These are phyloP conservation scores for Starmerella apis DNA, from an alignment of 805 yeast genomes.

Conservation along the genomic window DNA sequence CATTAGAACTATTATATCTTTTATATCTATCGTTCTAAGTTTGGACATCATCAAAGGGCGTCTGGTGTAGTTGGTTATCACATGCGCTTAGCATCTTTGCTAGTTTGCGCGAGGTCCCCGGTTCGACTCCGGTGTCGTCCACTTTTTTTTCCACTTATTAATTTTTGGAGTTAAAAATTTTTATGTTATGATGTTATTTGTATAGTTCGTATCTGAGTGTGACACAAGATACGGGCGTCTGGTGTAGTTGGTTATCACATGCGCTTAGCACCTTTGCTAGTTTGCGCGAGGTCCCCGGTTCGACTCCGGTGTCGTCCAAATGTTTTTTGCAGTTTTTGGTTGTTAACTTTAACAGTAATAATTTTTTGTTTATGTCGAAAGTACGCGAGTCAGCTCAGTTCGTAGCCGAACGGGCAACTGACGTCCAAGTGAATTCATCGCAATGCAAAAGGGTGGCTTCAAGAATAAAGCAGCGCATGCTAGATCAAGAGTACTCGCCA, in stretches of 20 bases:
- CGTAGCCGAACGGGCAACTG: slow-evolving; percentile 21
- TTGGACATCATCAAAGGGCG: slow-evolving; percentile 15
- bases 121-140: slow-evolving; percentile 26
- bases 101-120: slow-evolving; percentile 24
- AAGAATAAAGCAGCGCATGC: slow-evolving; percentile 28
- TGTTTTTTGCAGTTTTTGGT: not conserved
- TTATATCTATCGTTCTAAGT: no score
- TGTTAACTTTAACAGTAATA: not conserved
- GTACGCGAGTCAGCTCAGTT: slow-evolving; percentile 13
- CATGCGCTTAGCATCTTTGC: slow-evolving; percentile 25
- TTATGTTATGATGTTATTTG: not conserved
- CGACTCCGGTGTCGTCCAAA: slow-evolving; percentile 7
- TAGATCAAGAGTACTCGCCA: slow-evolving; percentile 28
- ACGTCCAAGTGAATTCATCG: slow-evolving; percentile 28
- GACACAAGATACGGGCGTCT: slow-evolving; percentile 7
- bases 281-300: slow-evolving; percentile 6
- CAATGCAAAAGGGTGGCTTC: slow-evolving; percentile 31
- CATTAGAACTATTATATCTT: no score
- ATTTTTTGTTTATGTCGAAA: slow-evolving; percentile 6
- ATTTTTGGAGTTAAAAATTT: not conserved
- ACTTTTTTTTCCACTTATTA: slow-evolving; percentile 11
- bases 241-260: slow-evolving; percentile 7
- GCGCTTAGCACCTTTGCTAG: slow-evolving; percentile 6
- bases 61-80: slow-evolving; percentile 26
- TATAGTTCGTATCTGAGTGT: no score